Evolutionary conservation across 306 rosid genomes (phyloP), one percentile per base, ranked within the genome.

Genomic region (Lupinus albus): DNA sequence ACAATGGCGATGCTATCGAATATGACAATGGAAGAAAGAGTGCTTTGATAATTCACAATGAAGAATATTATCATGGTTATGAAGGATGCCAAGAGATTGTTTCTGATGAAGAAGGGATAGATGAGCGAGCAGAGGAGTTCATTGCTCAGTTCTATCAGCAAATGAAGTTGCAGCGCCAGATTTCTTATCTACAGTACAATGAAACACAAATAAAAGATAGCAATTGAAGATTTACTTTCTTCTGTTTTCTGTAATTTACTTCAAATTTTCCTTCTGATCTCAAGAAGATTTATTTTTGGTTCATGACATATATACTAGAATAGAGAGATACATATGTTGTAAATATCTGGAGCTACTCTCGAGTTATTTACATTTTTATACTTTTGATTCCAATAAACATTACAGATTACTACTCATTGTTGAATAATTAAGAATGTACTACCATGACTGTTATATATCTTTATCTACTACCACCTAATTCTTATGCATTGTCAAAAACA

Each of bases 61-160:
- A 35, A 4, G 66, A 76, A 47, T 55, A 10, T 20, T 4, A 20
- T 45, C 20, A 44, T 58, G 73, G 50, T 8, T 12, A 28, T 20
- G 71, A 61, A 13, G 67, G 21, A 10, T 62, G 41, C 5, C 71
- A 59, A 38, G 82, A 77, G n/a, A n/a, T 42, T 8, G 79, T 12
- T 63, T 39, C 1, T 14, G 11, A 61, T 7, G 68, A 49, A n/a
- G 67, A 79, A 54, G 89, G 70, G 68, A 71, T 92, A 57, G 95
- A 92, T 64, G 44, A 18, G 68, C 84, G 69, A 56, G 98, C 97
- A 0, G 97, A 89, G 38, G 91, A 89, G 87, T 93, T 93, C 70
- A 93, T 89, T 50, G 87, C 96, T 6, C 76, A 85, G 18, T 93
- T 90, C 82, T 84, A 77, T 39, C 55, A 64, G 41, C 84, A 79